Conservation (phyloP, 1,284 basidiomycete genomes). For the Erythrobasidium hasegawianum region DNA sequence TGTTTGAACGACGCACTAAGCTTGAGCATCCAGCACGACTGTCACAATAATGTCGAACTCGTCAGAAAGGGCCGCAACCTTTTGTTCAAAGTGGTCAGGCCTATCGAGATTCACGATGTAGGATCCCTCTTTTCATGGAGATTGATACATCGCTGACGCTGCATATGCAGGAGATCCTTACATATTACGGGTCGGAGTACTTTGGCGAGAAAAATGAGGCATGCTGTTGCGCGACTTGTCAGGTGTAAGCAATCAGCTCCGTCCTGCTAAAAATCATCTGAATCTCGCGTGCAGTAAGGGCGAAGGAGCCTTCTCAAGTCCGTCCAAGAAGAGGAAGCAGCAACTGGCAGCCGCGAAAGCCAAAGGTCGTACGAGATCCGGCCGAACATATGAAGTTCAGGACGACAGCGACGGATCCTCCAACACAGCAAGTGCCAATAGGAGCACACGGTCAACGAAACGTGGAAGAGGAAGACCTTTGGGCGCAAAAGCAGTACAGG, state of each 20-base stretch:
- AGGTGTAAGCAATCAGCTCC: conserved; percentile 55
- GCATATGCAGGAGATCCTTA: conserved; percentile 42
- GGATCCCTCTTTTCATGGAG: conserved; percentile 68
- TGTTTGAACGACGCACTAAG: background rate
- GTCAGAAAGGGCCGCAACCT: conserved; percentile 73
- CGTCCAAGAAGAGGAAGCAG: background rate
- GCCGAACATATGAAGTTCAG: too few species aligned
- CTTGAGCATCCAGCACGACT: conserved; percentile 68
- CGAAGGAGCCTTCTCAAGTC: too few species aligned
- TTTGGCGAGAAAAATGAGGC: conserved; percentile 80
- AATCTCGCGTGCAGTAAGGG: background rate
- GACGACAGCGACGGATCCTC: too few species aligned
- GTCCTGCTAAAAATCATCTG: too few species aligned
- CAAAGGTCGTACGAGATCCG: background rate
- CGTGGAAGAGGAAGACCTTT: conserved; percentile 1
- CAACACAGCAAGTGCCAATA: too few species aligned
- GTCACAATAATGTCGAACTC: conserved; percentile 81
- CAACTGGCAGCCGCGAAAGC: background rate
- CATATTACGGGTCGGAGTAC: conserved; percentile 53
- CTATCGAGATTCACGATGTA: conserved; percentile 76
- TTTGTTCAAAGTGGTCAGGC: conserved; percentile 76
- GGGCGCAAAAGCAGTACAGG: background rate
- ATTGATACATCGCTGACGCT: conserved; percentile 45
- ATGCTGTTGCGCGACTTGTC: conserved; percentile 86
- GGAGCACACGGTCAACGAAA: background rate